These are phyloP conservation scores for Evansstolkia leycettana DNA, from an alignment of 495 filamentous ascomycete genomes.

Conservation along the genomic window DNA sequence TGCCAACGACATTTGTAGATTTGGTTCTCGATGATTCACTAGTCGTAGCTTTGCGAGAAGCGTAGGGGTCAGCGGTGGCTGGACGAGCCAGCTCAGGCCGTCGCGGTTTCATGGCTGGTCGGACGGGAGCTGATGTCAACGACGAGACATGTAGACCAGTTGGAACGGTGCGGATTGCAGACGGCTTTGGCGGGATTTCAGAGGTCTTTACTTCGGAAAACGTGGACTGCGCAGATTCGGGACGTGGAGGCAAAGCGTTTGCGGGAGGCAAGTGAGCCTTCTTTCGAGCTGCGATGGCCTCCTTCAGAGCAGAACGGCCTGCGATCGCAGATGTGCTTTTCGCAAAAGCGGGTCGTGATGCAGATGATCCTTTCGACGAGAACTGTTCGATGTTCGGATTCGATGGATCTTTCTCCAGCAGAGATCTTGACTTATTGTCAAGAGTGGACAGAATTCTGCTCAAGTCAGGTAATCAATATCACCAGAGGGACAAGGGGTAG, in stretches of 20 bases:
- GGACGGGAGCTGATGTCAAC: slow-evolving; percentile 46
- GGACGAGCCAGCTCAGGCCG: slow-evolving; percentile 40
- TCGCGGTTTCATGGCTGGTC: slow-evolving; percentile 34
- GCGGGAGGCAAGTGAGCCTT: slow-evolving; percentile 39
- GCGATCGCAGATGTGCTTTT: slow-evolving; percentile 38
- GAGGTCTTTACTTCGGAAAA: slow-evolving; percentile 32
- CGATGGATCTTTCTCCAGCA: slow-evolving; percentile 65
- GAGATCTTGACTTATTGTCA: slow-evolving; percentile 57
- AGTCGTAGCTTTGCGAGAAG: slow-evolving; percentile 19
- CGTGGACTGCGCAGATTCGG: slow-evolving; percentile 58
- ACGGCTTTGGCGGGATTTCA: slow-evolving; percentile 21
- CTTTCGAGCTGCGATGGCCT: slow-evolving; percentile 76
- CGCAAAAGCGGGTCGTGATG: slow-evolving; percentile 32
- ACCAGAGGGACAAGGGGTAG: slow-evolving; percentile 2
- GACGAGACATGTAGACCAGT: slow-evolving; percentile 27
- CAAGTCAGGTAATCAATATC: slow-evolving; percentile 13
- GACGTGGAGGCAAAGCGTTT: slow-evolving; percentile 51
- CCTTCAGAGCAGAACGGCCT: slow-evolving; percentile 48
- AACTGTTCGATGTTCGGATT: slow-evolving; percentile 61
- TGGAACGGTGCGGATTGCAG: slow-evolving; percentile 18
- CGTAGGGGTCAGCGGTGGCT: slow-evolving; percentile 48
- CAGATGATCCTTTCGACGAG: slow-evolving; percentile 20
- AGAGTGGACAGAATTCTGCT: slow-evolving; percentile 61
- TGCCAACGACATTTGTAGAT: slow-evolving; percentile 22
- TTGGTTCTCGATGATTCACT: slow-evolving; percentile 19